phyloP scores from a whole-genome alignment of 1,284 basidiomycete genomes.

The Heterobasidion parviporum region DNA sequence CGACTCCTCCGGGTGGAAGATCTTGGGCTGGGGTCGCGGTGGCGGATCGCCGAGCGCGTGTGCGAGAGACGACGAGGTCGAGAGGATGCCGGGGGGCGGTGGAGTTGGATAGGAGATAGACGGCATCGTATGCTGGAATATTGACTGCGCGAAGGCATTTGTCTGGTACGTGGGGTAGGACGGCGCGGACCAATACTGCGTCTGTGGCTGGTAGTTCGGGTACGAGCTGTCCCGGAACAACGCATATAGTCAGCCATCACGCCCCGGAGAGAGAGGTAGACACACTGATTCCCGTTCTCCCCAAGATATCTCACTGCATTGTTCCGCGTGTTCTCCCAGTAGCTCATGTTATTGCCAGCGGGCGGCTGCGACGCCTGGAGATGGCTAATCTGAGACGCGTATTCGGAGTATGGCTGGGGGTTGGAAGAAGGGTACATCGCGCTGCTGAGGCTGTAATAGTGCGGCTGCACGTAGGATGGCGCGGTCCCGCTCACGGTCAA shows the following conservation, averaged over 20 bases:
- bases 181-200: slow-evolving; percentile 10
- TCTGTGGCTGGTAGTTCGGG: slow-evolving; percentile 9
- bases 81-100: slow-evolving; percentile 51
- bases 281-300: slow-evolving; percentile 36
- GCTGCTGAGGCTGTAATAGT: slow-evolving; percentile 35
- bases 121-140: slow-evolving; percentile 52
- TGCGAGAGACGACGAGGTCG: slow-evolving; percentile 66
- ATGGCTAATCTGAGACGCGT: slow-evolving; percentile 43
- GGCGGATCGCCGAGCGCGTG: slow-evolving; percentile 52
- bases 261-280: slow-evolving; percentile 8
- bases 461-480: slow-evolving; percentile 55
- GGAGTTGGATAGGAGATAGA: slow-evolving; percentile 60
- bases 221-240: slow-evolving; percentile 12
- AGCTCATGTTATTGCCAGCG: slow-evolving; percentile 32
- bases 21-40: slow-evolving; percentile 21
- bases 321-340: slow-evolving; percentile 45
- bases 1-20: slow-evolving; percentile 50
- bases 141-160: slow-evolving; percentile 48
- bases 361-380: slow-evolving; percentile 29
- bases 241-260: slow-evolving; percentile 10
- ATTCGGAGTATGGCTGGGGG: slow-evolving; percentile 47
- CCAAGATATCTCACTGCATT: slow-evolving; percentile 43
- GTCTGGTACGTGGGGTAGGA: slow-evolving; percentile 37
- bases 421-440: slow-evolving; percentile 22
- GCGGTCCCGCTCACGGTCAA: slow-evolving; percentile 46